Conservation (phyloP, 768 basidiomycete genomes). For the Kwoniella europaea region DNA sequence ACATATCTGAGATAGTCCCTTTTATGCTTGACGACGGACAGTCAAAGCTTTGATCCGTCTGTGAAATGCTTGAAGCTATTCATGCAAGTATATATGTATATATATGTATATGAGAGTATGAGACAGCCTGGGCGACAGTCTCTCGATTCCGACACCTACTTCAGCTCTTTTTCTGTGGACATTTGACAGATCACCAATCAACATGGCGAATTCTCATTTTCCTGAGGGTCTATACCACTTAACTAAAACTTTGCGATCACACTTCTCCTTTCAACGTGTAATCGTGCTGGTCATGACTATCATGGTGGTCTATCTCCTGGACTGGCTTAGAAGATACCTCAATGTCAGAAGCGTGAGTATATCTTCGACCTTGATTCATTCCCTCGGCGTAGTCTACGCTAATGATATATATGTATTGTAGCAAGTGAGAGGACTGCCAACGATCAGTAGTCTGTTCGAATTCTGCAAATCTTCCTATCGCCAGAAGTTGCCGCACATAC, state of each 20-base stretch:
- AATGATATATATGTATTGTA: neutral
- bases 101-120: no score
- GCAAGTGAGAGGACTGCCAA: conserved; percentile 30
- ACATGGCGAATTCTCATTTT: no score
- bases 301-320: neutral
- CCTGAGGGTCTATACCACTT: no score
- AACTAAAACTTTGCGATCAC: no score
- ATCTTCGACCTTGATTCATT: neutral
- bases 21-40: neutral
- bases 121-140: no score
- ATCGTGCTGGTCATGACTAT: neutral
- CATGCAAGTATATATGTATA: no score
- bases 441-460: conserved; percentile 28
- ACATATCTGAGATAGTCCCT: neutral
- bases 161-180: no score
- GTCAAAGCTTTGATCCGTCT: no score
- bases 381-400: neutral
- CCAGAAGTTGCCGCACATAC: conserved; percentile 28
- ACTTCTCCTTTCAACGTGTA: no score
- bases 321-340: neutral
- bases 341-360: neutral
- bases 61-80: no score
- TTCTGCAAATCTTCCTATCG: conserved; percentile 30
- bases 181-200: no score
- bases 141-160: no score